Evolutionary conservation across 192 early-diverging fungal genomes (phyloP).

Genomic region (Allomyces javanicus): DNA sequence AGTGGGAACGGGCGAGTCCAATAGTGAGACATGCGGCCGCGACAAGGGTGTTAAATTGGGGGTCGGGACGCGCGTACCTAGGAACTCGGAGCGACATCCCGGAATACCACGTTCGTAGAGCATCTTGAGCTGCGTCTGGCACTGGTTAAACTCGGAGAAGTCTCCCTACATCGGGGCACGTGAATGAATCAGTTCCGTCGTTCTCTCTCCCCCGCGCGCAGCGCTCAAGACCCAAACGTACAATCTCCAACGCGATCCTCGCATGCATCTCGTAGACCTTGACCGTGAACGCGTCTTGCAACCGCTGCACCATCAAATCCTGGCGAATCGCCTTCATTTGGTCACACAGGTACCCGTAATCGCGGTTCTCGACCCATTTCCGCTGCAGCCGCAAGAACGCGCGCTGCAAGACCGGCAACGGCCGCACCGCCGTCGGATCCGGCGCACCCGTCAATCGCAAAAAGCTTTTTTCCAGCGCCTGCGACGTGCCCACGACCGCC

Average conservation of each 20-base stretch:
- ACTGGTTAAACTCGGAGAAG: slow-evolving; percentile 95
- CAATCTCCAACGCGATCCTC: slow-evolving; percentile 85
- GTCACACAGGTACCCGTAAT: slow-evolving; percentile 92
- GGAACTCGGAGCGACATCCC: slow-evolving; percentile 16
- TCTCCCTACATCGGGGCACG: slow-evolving; percentile 37
- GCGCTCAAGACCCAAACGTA: slow-evolving; percentile 5
- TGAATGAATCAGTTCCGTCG: not conserved
- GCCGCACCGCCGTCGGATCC: slow-evolving; percentile 84
- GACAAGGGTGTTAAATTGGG: not conserved
- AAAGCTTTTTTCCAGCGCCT: not conserved
- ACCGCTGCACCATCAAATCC: slow-evolving; percentile 83
- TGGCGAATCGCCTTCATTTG: slow-evolving; percentile 93
- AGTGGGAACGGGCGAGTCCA: too few species aligned
- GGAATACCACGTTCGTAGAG: slow-evolving; percentile 52
- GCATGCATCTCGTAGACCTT: slow-evolving; percentile 89
- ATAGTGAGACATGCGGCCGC: slow-evolving; percentile 15
- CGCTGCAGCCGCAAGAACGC: slow-evolving; percentile 54
- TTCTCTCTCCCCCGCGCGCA: not conserved
- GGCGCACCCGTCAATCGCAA: slow-evolving; percentile 31
- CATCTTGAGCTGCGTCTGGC: slow-evolving; percentile 81
- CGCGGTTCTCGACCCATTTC: slow-evolving; percentile 63
- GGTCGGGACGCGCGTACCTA: not conserved
- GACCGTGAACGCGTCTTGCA: slow-evolving; percentile 83
- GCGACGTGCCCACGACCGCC: not conserved
- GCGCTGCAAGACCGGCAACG: slow-evolving; percentile 49